Evolutionary conservation across 805 yeast genomes (phyloP).

Genomic region (Sugiyamaella lignohabitans): DNA sequence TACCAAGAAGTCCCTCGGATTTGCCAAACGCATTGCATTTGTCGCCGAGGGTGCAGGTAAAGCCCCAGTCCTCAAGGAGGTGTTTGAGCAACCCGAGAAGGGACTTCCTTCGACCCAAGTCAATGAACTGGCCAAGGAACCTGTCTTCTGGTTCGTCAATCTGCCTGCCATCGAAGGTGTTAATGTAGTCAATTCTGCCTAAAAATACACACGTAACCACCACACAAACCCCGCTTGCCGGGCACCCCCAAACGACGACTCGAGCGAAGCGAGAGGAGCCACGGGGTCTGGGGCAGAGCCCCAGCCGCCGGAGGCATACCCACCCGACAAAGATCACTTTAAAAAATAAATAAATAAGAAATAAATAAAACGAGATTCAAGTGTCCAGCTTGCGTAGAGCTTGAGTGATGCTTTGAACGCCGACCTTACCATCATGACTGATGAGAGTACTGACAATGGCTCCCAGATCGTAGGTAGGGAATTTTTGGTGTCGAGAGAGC

Average conservation of each 20-base stretch:
- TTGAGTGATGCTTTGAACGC: conserved; percentile 67
- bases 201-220: too few species aligned
- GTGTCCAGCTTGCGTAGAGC: conserved; percentile 39
- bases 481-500: conserved; percentile 60
- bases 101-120: conserved; percentile 65
- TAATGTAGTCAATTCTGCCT: conserved; percentile 13
- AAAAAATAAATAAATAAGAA: conserved; percentile 7
- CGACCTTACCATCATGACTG: conserved; percentile 71
- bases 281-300: too few species aligned
- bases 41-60: conserved; percentile 88
- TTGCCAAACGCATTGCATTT: conserved; percentile 55
- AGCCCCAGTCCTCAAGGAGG: conserved; percentile 61
- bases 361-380: conserved; percentile 1
- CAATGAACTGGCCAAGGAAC: conserved; percentile 44
- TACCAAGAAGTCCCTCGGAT: conserved; percentile 67
- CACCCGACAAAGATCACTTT: neutral
- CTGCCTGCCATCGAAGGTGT: conserved; percentile 69
- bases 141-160: conserved; percentile 79
- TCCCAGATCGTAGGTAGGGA: conserved; percentile 55
- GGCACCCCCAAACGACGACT: too few species aligned
- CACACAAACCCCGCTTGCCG: too few species aligned
- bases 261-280: too few species aligned
- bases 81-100: conserved; percentile 45
- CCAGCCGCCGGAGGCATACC: too few species aligned
- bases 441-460: conserved; percentile 58